Percentiles rank a stretch among this genome's conserved stretches.
These are phyloP conservation scores for Brassica napus DNA, from an alignment of 345 rosid species.

Conservation along the genomic window Da-Ae NC_063443.1:17262001-17262500, in stretches of 20 bases:
- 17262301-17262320: neutral
- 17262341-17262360: slow-evolving; percentile 94
- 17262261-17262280: neutral
- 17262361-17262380: slow-evolving; percentile 53
- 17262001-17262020: neutral
- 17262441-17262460: slow-evolving; percentile 39
- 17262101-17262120: slow-evolving; percentile 1
- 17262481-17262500: slow-evolving; percentile 71
- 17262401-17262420: neutral
- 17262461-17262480: slow-evolving; percentile 80
- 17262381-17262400: neutral
- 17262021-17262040: neutral
- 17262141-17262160: neutral
- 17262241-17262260: neutral
- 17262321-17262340: slow-evolving; percentile 45
- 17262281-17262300: neutral
- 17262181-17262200: neutral
- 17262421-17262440: neutral
- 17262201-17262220: neutral
- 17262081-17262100: neutral
- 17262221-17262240: neutral
- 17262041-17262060: neutral
- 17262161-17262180: neutral
- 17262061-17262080: neutral
- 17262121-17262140: slow-evolving; percentile 7